These are phyloP conservation scores for Misopates orontium DNA, from an alignment of 257 asterid genomes.

Conservation along the genomic window DNA sequence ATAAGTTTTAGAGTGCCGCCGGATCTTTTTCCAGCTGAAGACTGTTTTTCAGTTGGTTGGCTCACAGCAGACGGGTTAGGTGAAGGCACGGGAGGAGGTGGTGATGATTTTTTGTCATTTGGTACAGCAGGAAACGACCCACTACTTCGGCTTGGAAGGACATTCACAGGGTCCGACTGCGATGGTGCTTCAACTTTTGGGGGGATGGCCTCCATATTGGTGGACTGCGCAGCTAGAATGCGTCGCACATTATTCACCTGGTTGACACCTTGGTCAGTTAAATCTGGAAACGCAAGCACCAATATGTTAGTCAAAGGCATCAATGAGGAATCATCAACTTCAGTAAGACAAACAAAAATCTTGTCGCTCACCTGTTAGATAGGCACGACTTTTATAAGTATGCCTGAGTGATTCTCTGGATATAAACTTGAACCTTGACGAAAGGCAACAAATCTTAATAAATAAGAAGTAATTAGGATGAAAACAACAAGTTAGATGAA, in stretches of 20 bases:
- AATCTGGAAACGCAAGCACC: constrained; percentile 37
- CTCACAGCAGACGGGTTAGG: constrained; percentile 26
- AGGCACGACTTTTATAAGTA: constrained; percentile 36
- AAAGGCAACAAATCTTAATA: constrained; percentile 19
- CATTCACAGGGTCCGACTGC: constrained; percentile 28
- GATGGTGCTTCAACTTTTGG: constrained; percentile 31
- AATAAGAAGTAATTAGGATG: constrained; percentile 24
- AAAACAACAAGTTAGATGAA: constrained; percentile 12
- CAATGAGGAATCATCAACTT: not conserved
- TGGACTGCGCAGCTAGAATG: constrained; percentile 54
- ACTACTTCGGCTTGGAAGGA: constrained; percentile 75
- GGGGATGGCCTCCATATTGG: constrained; percentile 58
- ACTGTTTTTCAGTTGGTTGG: constrained; percentile 26
- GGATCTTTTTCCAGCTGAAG: constrained; percentile 26
- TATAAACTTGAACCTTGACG: constrained; percentile 48
- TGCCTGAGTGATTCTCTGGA: constrained; percentile 32
- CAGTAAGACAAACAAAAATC: constrained; percentile 1
- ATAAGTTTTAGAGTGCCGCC: constrained; percentile 45
- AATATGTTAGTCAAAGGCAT: constrained; percentile 7
- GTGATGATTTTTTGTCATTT: constrained; percentile 34
- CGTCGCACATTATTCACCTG: constrained; percentile 49
- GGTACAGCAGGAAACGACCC: constrained; percentile 86
- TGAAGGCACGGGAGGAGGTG: constrained; percentile 32
- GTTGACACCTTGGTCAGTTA: constrained; percentile 28
- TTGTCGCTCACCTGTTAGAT: constrained; percentile 46